These are phyloP conservation scores for Baudoinia panamericana DNA, from an alignment of 495 filamentous ascomycete species.

Conservation along the genomic window DNA sequence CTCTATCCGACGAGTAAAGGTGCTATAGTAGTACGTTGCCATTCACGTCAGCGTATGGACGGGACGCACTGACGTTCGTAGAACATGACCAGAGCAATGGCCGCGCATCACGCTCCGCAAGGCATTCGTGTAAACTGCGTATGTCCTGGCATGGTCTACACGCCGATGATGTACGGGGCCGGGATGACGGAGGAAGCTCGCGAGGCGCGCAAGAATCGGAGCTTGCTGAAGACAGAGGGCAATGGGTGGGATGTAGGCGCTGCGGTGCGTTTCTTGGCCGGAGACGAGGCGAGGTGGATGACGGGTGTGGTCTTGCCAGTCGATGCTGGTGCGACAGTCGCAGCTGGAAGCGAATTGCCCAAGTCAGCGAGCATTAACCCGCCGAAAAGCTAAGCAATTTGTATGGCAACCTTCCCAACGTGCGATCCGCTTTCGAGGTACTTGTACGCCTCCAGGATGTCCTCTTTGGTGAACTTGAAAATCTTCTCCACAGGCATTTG, in stretches of 20 bases:
- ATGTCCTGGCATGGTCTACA: constrained; percentile 23
- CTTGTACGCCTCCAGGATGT: constrained; percentile 3
- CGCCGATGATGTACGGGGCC: constrained; percentile 23
- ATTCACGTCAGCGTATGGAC: background rate
- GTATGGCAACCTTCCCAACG: constrained; percentile 1
- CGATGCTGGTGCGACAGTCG: constrained; percentile 20
- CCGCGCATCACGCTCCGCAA: constrained; percentile 13
- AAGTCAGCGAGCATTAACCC: background rate
- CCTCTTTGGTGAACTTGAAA: background rate
- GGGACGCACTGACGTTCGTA: background rate
- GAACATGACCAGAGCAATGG: constrained; percentile 25
- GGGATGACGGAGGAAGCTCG: constrained; percentile 22
- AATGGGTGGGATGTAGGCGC: constrained; percentile 22
- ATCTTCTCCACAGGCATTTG: constrained; percentile 3
- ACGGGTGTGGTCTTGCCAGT: constrained; percentile 22
- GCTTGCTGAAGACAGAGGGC: constrained; percentile 23
- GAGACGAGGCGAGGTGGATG: constrained; percentile 24
- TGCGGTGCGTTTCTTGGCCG: constrained; percentile 21
- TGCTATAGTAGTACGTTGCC: constrained; percentile 16
- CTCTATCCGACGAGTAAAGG: constrained; percentile 51
- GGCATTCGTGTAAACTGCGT: constrained; percentile 24
- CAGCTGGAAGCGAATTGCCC: constrained; percentile 12
- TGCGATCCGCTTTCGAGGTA: constrained; percentile 6
- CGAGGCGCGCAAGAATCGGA: constrained; percentile 17
- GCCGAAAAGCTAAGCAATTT: background rate